These are phyloP conservation scores for Lyophyllum decastes DNA, from an alignment of 768 basidiomycete species.

Conservation along the genomic window DNA sequence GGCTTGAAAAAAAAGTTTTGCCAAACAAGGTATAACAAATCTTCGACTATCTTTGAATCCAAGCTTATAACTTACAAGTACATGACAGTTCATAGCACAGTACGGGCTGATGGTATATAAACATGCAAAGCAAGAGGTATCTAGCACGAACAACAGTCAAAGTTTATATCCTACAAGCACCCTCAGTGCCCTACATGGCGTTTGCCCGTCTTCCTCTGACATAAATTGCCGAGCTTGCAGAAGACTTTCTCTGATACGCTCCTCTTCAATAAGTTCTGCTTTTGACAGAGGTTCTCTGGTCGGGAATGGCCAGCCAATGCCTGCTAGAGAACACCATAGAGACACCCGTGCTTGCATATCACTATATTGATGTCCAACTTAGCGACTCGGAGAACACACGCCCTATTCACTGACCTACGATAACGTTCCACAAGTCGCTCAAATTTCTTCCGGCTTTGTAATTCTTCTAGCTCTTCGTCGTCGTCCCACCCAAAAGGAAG, in stretches of 20 bases:
- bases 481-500: slow-evolving; percentile 70
- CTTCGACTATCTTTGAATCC: too few relatives aligned
- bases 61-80: not conserved
- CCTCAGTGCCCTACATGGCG: slow-evolving; percentile 60
- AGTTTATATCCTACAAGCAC: slow-evolving; percentile 63
- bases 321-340: slow-evolving; percentile 62
- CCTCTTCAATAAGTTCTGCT: slow-evolving; percentile 70
- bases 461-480: slow-evolving; percentile 59
- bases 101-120: not conserved
- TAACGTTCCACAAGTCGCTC: slow-evolving; percentile 62
- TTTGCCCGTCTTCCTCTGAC: slow-evolving; percentile 50
- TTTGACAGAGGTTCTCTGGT: slow-evolving; percentile 63
- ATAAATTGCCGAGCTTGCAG: slow-evolving; percentile 55
- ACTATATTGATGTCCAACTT: slow-evolving; percentile 29
- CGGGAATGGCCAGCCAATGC: slow-evolving; percentile 61
- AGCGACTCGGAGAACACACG: slow-evolving; percentile 3
- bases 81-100: not conserved
- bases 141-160: slow-evolving; percentile 15
- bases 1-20: slow-evolving; percentile 32
- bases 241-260: slow-evolving; percentile 61
- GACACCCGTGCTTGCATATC: slow-evolving; percentile 69
- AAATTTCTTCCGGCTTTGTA: slow-evolving; percentile 58
- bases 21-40: slow-evolving; percentile 35
- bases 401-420: slow-evolving; percentile 41
- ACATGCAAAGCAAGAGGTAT: not conserved